phyloP scores from a whole-genome alignment of 2,329 filamentous ascomycete genomes.

The Talaromyces sp. region DNA sequence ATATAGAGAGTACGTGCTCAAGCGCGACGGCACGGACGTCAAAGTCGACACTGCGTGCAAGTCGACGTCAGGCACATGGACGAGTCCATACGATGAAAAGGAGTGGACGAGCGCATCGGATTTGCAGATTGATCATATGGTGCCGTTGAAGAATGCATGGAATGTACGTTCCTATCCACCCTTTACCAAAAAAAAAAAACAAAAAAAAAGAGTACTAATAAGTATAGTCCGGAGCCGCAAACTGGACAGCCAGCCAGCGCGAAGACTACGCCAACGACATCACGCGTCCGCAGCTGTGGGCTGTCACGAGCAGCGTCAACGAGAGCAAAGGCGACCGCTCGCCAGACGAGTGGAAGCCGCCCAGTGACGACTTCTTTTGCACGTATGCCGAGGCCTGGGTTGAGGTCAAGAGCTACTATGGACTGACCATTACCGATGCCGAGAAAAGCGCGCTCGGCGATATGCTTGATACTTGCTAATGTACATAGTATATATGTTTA shows the following conservation, averaged over 20 bases:
- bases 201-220: neutral
- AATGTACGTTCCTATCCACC: neutral
- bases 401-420: neutral
- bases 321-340: neutral
- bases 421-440: neutral
- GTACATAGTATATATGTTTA: neutral
- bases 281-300: neutral
- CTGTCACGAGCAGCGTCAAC: neutral
- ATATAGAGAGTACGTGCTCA: neutral
- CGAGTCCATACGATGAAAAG: neutral
- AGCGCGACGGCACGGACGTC: neutral
- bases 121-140: constrained; percentile 1
- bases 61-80: neutral
- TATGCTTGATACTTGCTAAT: neutral
- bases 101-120: neutral
- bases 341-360: neutral
- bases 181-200: neutral
- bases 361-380: neutral
- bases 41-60: neutral
- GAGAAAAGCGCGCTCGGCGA: neutral
- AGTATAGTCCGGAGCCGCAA: neutral
- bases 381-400: neutral
- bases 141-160: neutral
- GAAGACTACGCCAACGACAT: neutral
- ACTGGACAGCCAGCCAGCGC: neutral